Conservation (phyloP, 257 asterid species). For the Eucommia ulmoides region DNA sequence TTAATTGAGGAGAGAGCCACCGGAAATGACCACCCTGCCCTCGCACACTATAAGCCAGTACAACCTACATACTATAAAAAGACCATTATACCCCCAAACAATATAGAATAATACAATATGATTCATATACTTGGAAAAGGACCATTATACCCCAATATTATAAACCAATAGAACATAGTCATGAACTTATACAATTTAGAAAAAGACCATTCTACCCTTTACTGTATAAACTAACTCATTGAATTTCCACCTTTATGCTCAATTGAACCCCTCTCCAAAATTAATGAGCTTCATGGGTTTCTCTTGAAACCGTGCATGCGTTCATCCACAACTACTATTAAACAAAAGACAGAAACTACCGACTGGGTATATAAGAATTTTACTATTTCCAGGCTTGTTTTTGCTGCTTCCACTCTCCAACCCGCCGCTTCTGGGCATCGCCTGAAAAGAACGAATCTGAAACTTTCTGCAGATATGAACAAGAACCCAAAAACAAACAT, state of each 20-base stretch:
- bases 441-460: neutral
- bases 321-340: constrained; percentile 9
- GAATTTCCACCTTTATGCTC: constrained; percentile 10
- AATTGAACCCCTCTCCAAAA: constrained; percentile 23
- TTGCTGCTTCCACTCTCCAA: constrained; percentile 41
- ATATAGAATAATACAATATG: no score
- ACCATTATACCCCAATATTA: no score
- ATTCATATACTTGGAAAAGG: no score
- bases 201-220: no score
- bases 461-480: no score
- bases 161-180: no score
- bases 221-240: constrained; percentile 14
- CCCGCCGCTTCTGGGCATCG: no score
- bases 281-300: constrained; percentile 65
- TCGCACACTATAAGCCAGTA: no score
- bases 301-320: constrained; percentile 30
- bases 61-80: neutral
- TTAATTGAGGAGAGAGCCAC: constrained; percentile 8
- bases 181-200: no score
- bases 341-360: constrained; percentile 5
- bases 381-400: constrained; percentile 63
- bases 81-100: constrained; percentile 16
- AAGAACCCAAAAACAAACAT: constrained; percentile 35
- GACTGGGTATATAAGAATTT: neutral
- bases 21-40: no score